Conservation (phyloP, 345 rosid genomes). For the Arabidopsis arenosa region DNA sequence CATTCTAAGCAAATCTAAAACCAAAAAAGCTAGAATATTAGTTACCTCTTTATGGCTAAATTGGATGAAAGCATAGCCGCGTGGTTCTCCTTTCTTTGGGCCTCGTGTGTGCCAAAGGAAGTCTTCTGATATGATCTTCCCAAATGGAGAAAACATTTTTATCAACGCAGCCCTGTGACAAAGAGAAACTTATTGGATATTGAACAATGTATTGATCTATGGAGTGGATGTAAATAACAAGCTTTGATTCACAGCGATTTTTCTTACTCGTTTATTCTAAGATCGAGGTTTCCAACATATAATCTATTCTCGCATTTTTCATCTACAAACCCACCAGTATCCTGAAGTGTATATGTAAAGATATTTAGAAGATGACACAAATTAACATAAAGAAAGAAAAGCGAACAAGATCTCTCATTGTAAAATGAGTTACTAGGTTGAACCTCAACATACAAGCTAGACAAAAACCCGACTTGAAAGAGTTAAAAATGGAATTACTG, state of each 20-base stretch:
- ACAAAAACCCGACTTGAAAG: not conserved
- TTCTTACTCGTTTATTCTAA: constrained; percentile 86
- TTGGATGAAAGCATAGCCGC: constrained; percentile 85
- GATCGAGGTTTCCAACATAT: constrained; percentile 83
- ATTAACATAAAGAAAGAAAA: not conserved
- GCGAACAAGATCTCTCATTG: not conserved
- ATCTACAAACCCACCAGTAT: constrained; percentile 52
- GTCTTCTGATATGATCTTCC: constrained; percentile 85
- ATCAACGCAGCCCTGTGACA: constrained; percentile 76
- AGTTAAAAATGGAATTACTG: not conserved
- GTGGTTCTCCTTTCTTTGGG: constrained; percentile 89
- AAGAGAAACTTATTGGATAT: not conserved
- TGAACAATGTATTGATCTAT: not conserved
- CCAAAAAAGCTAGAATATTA: constrained; percentile 33
- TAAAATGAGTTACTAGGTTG: not conserved
- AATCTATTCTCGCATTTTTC: constrained; percentile 78
- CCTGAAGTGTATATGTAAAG: constrained; percentile 52
- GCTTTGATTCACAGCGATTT: constrained; percentile 6
- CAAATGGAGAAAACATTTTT: constrained; percentile 90
- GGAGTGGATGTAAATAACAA: not conserved
- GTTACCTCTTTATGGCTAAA: constrained; percentile 83
- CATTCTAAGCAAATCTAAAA: constrained; percentile 2
- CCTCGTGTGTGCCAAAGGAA: constrained; percentile 95
- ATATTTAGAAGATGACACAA: constrained; percentile 17
- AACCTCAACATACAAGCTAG: constrained; percentile 1